Base-by-base conservation (phyloP, 805 yeast genomes). In the Tetrapisispora taiwanensis region DNA sequence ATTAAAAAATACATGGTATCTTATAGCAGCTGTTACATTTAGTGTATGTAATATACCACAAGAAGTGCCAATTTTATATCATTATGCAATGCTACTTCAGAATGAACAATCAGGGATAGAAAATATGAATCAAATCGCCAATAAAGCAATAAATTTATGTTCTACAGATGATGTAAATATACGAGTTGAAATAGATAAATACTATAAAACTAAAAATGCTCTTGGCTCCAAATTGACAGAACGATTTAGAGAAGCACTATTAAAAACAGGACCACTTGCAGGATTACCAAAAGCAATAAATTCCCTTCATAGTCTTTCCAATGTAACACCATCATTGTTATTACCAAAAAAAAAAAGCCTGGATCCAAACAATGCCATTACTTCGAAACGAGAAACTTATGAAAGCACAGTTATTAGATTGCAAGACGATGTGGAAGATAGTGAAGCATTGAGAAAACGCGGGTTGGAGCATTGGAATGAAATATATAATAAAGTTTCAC, bases 251-350 rank as follows among this genome's bases (percentile, higher is more conserved):
- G 97, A 89, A 55, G 79, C 88, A 8, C 65, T 89, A 3, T 65
- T 89, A 55, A 89, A 88, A 56, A 71, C 86, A 3, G 73, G 83
- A 0, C 95, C 95, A 0, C 65, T 89, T 38, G 76, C 79, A 14
- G 97, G 97, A 0, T 69, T 88, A 13, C 97, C 97, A 1, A 81
- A 80, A 52, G 76, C 88, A 1, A 89, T 89, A 60, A 89, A 88
- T 60, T 74, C 94, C 1, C 64, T 89, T 54, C 81, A 76, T 53
- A 69, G 71, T 15, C 67, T 88, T 45, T 76, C 76, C 47, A 73
- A 73, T 24, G 78, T 70, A 1, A 84, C 95, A 0, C 95, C 95
- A 4, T 39, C 48, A 1, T 58, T 62, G 12, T 56, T 78, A 26
- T 57, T 51, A 30, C 54, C 57, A 24, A 36, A 49, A 12, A 37